Conservation (phyloP, 257 asterid genomes). For the Solanum commersonii region DNA sequence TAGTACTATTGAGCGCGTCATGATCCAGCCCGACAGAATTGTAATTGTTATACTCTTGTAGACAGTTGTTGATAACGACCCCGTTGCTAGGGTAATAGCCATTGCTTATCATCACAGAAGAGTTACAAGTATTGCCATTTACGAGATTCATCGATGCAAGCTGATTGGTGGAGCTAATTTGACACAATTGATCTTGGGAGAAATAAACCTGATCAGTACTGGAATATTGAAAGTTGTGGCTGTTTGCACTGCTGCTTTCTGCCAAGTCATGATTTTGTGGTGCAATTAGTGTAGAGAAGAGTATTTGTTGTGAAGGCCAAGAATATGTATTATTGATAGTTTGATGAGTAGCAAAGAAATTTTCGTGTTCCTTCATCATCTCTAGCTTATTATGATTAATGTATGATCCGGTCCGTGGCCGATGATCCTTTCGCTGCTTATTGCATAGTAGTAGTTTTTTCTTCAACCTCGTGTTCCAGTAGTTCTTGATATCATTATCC, state of each 20-base stretch:
- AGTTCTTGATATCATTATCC: slow-evolving; percentile 32
- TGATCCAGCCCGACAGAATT: slow-evolving; percentile 3
- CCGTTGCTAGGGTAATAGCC: slow-evolving; percentile 3
- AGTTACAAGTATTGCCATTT: not conserved
- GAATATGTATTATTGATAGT: not conserved
- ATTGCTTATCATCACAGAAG: not conserved
- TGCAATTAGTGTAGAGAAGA: not conserved
- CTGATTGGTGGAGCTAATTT: not conserved
- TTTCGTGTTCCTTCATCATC: not conserved
- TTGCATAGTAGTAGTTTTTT: slow-evolving; percentile 13
- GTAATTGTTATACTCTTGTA: not conserved
- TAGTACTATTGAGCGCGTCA: not conserved
- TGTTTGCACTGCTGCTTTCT: not conserved
- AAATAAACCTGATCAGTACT: not conserved
- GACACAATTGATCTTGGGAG: not conserved
- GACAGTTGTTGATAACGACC: not conserved
- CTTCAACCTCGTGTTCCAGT: slow-evolving; percentile 39
- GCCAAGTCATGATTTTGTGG: not conserved
- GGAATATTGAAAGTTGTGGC: not conserved
- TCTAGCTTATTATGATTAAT: not conserved
- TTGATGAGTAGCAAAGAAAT: not conserved
- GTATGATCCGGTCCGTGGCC: not conserved
- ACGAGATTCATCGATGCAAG: not conserved
- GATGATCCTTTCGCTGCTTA: slow-evolving; percentile 19
- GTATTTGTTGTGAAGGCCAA: not conserved